These are phyloP conservation scores for Neonothopanus nambi DNA, from an alignment of 1,284 basidiomycete genomes.

Conservation along the genomic window DNA sequence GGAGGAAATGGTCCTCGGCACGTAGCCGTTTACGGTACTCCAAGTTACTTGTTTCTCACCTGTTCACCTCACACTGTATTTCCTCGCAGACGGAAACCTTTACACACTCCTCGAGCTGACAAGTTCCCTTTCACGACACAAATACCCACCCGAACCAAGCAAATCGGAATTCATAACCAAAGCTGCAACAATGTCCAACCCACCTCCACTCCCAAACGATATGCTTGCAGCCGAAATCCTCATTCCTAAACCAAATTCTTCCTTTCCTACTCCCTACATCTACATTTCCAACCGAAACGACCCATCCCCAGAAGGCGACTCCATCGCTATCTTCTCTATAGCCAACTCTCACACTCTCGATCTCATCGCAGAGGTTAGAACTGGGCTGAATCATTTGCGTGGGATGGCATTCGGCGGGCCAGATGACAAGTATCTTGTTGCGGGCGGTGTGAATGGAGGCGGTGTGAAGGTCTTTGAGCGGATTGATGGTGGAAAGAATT, in stretches of 20 bases:
- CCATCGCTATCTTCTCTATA: slow-evolving; percentile 58
- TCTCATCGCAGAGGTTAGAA: slow-evolving; percentile 48
- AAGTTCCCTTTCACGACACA: slow-evolving; percentile 55
- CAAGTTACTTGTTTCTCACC: background rate
- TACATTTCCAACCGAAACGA: slow-evolving; percentile 69
- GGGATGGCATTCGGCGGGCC: slow-evolving; percentile 53
- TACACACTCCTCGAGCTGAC: slow-evolving; percentile 70
- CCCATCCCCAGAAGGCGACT: slow-evolving; percentile 59
- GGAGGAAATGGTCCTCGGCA: slow-evolving; percentile 71
- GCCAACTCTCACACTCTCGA: slow-evolving; percentile 39
- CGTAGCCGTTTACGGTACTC: slow-evolving; percentile 58
- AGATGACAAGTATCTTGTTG: slow-evolving; percentile 48
- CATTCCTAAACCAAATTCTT: slow-evolving; percentile 43
- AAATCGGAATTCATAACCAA: slow-evolving; percentile 43
- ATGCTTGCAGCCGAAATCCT: slow-evolving; percentile 62
- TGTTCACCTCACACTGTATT: background rate
- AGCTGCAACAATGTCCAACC: slow-evolving; percentile 45
- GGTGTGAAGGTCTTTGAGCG: slow-evolving; percentile 56
- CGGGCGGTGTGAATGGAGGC: slow-evolving; percentile 47
- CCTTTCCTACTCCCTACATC: slow-evolving; percentile 48
- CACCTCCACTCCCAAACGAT: slow-evolving; percentile 37
- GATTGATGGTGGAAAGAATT: slow-evolving; percentile 44
- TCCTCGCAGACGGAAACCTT: slow-evolving; percentile 47
- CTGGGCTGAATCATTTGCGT: slow-evolving; percentile 51
- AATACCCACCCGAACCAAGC: slow-evolving; percentile 19